phyloP scores from a whole-genome alignment of 2,329 filamentous ascomycete genomes.

The Geosmithia putterillii region DNA sequence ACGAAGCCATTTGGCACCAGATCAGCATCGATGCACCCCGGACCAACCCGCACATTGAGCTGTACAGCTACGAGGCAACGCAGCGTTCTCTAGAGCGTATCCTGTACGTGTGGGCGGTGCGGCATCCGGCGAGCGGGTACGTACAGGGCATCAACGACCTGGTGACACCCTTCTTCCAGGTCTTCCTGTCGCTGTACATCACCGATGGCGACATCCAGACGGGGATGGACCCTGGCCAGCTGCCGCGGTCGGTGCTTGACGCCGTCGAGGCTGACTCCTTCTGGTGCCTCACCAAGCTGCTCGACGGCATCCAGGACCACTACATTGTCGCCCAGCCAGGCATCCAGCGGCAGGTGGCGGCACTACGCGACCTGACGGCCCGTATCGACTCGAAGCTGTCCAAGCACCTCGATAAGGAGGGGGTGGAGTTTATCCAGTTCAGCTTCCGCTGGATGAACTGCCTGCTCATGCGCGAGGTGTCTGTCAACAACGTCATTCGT shows the following conservation, averaged over 20 bases:
- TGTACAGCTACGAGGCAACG: constrained; percentile 93
- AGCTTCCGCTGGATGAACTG: constrained; percentile 99
- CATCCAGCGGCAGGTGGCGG: constrained; percentile 86
- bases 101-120: constrained; percentile 92
- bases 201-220: constrained; percentile 85
- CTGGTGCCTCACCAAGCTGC: constrained; percentile 93
- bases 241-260: constrained; percentile 82
- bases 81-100: constrained; percentile 90
- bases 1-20: constrained; percentile 98
- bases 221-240: constrained; percentile 92
- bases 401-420: constrained; percentile 79
- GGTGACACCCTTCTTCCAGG: constrained; percentile 96
- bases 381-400: constrained; percentile 77
- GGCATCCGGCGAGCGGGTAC: constrained; percentile 93
- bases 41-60: constrained; percentile 88
- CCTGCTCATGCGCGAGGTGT: constrained; percentile 93
- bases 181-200: constrained; percentile 89
- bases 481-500: constrained; percentile 87
- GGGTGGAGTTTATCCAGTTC: constrained; percentile 98
- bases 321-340: constrained; percentile 97
- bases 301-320: constrained; percentile 98
- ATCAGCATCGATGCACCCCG: constrained; percentile 97
- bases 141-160: constrained; percentile 98
- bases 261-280: constrained; percentile 97
- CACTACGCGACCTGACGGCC: constrained; percentile 78